phyloP scores from a whole-genome alignment of 257 asterid genomes.

The Buddleja alternifolia region DNA sequence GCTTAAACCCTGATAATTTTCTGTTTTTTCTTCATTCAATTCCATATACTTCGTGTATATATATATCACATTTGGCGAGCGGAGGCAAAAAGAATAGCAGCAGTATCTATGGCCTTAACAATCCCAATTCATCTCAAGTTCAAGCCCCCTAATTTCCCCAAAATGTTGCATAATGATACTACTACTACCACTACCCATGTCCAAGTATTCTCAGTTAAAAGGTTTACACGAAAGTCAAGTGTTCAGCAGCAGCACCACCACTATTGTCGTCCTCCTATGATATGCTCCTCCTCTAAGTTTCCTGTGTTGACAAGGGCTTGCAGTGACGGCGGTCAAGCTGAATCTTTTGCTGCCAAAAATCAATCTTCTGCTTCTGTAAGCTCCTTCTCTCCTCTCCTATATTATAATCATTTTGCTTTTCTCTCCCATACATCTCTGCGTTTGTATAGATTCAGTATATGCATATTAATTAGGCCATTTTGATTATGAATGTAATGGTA shows the following conservation, averaged over 20 bases:
- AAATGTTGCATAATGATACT: constrained; percentile 26
- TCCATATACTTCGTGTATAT: not conserved
- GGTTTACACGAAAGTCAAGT: constrained; percentile 11
- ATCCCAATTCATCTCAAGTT: constrained; percentile 51
- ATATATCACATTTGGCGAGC: not conserved
- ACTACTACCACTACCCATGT: too few relatives aligned
- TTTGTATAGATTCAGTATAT: not conserved
- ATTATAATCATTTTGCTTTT: constrained; percentile 5
- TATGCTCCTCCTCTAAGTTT: constrained; percentile 21
- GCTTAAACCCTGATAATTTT: not conserved
- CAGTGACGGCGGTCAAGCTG: constrained; percentile 53
- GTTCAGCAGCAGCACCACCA: not conserved
- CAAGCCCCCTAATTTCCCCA: constrained; percentile 43
- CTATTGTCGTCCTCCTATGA: constrained; percentile 30
- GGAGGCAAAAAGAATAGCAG: not conserved
- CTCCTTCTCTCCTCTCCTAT: constrained; percentile 9
- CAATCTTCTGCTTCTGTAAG: constrained; percentile 59
- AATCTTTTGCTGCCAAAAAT: constrained; percentile 41
- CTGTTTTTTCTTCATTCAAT: not conserved
- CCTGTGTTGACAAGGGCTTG: constrained; percentile 46
- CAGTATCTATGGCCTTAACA: constrained; percentile 49
- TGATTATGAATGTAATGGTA: not conserved
- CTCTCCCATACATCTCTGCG: constrained; percentile 6
- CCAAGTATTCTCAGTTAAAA: constrained; percentile 36
- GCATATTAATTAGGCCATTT: not conserved